A percentile compares a stretch with the other conserved stretches of the same genome.
Evolutionary conservation across 345 rosid genomes (phyloP).

Genomic region (Citrus glauca): DNA sequence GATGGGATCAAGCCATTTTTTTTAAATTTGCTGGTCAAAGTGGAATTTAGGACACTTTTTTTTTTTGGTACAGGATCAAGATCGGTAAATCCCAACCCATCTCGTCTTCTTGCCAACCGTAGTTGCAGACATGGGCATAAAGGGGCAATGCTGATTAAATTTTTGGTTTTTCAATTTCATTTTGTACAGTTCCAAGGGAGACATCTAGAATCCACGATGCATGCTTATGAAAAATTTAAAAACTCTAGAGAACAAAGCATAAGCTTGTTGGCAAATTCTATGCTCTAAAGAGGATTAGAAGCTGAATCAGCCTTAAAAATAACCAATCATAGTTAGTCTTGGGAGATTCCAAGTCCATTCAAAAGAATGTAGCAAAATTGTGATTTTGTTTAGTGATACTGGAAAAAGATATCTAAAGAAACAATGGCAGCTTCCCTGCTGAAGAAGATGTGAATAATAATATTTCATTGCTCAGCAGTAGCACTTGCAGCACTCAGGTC

Average conservation of each 20-base stretch:
- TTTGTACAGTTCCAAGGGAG: not conserved
- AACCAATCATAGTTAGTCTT: not conserved
- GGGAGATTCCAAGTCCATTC: not conserved
- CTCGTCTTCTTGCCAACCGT: no score
- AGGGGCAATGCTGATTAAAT: no score
- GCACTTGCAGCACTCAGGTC: conserved; percentile 88
- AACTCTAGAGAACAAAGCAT: no score
- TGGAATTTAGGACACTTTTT: no score
- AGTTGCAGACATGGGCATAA: no score
- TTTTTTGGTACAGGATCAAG: no score
- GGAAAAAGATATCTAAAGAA: not conserved
- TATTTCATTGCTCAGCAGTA: conserved; percentile 26
- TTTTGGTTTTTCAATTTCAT: no score
- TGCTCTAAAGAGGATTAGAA: not conserved
- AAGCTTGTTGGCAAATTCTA: no score
- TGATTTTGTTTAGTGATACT: not conserved
- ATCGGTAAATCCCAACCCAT: no score
- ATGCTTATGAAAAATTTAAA: not conserved
- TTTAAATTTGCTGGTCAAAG: accelerated
- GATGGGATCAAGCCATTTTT: no score
- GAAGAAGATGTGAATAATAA: not conserved
- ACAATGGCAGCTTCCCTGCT: not conserved
- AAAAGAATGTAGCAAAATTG: not conserved
- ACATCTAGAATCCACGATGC: not conserved
- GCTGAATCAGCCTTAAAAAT: not conserved